phyloP scores from a whole-genome alignment of 139 green algal genomes.

The Closterium sp. region DNA sequence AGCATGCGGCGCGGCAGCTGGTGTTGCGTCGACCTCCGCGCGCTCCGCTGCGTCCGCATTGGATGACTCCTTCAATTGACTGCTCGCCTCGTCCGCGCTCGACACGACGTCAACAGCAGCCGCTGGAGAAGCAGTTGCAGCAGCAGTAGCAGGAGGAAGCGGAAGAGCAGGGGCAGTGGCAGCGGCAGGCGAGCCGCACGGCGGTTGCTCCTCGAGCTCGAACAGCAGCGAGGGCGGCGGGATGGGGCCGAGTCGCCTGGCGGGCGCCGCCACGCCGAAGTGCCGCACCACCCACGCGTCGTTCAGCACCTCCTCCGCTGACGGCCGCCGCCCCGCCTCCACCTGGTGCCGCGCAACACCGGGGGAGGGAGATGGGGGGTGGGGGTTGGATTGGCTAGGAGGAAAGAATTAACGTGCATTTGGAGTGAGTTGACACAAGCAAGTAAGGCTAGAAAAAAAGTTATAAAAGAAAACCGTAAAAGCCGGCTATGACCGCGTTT shows the following conservation, averaged over 20 bases:
- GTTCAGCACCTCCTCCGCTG: not conserved
- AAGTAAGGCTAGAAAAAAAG: not conserved
- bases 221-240: not conserved
- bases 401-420: not conserved
- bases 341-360: not conserved
- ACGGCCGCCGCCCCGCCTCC: not conserved
- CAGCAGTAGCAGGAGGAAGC: not conserved
- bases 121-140: not conserved
- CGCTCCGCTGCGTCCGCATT: not conserved
- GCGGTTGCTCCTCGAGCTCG: not conserved
- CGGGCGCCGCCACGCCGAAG: not conserved
- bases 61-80: not conserved
- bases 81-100: not conserved
- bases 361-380: no score
- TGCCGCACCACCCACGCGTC: not conserved
- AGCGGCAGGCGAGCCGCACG: not conserved
- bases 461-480: not conserved
- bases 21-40: not conserved
- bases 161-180: no score
- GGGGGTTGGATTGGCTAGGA: not conserved
- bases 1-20: not conserved
- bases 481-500: not conserved
- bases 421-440: not conserved
- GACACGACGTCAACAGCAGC: not conserved
- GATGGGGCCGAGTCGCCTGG: not conserved